phyloP scores from a whole-genome alignment of 495 filamentous ascomycete species.

The Trichoderma gamsii region DNA sequence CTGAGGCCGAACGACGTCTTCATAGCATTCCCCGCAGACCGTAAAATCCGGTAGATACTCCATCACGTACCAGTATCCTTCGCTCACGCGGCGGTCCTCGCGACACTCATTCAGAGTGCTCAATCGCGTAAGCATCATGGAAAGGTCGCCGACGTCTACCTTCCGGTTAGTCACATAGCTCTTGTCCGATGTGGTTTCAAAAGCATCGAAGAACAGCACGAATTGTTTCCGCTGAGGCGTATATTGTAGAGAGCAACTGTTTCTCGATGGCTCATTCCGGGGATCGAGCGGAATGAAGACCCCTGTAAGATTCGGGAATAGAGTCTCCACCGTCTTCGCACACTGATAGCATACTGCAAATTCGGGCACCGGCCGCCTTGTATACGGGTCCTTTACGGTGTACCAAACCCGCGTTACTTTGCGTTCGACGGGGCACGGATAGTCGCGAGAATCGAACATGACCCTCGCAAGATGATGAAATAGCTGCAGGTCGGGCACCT shows the following conservation, averaged over 20 bases:
- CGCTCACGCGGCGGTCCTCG: slow-evolving; percentile 24
- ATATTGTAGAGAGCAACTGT: slow-evolving; percentile 37
- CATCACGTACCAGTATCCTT: slow-evolving; percentile 37
- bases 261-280: slow-evolving; percentile 29
- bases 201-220: slow-evolving; percentile 35
- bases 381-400: slow-evolving; percentile 35
- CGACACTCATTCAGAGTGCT: slow-evolving; percentile 33
- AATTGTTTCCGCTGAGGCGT: slow-evolving; percentile 36
- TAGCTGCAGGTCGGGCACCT: slow-evolving; percentile 33
- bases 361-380: slow-evolving; percentile 24
- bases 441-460: slow-evolving; percentile 22
- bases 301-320: slow-evolving; percentile 39
- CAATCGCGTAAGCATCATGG: slow-evolving; percentile 30
- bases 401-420: slow-evolving; percentile 35
- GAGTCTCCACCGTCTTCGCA: slow-evolving; percentile 33
- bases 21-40: slow-evolving; percentile 53
- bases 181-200: slow-evolving; percentile 36
- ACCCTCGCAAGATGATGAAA: slow-evolving; percentile 35
- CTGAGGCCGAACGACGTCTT: slow-evolving; percentile 60
- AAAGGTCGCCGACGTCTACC: slow-evolving; percentile 34
- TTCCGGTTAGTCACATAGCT: slow-evolving; percentile 26
- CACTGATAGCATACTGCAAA: slow-evolving; percentile 40
- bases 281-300: slow-evolving; percentile 33
- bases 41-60: slow-evolving; percentile 34
- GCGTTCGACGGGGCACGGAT: slow-evolving; percentile 32